Conservation (phyloP, 495 filamentous ascomycete genomes). For the Cercophora sp. region DNA sequence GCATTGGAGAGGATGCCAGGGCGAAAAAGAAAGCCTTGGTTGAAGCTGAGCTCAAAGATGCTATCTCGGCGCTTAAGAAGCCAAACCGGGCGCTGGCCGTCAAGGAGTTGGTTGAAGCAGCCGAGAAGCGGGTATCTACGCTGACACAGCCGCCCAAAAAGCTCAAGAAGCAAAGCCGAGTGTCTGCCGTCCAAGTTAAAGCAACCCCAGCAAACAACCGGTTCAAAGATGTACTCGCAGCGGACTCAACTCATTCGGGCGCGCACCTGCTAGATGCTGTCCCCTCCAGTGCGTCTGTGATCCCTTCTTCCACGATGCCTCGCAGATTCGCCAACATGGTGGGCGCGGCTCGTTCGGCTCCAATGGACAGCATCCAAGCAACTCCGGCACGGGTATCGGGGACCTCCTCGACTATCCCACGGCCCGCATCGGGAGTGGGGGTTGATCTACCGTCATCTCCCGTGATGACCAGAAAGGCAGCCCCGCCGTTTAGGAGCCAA, state of each 20-base stretch:
- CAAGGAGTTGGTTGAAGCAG: conserved; percentile 65
- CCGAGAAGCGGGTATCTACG: conserved; percentile 53
- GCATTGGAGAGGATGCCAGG: conserved; percentile 51
- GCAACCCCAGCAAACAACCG: conserved; percentile 67
- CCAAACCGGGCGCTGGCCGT: conserved; percentile 79
- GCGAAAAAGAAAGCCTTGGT: conserved; percentile 69
- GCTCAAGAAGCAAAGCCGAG: conserved; percentile 62
- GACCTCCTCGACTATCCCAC: background rate
- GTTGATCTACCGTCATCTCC: conserved; percentile 37
- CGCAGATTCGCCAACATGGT: conserved; percentile 31
- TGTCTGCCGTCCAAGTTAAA: conserved; percentile 64
- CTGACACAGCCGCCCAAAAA: conserved; percentile 45
- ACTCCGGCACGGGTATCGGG: conserved; percentile 24
- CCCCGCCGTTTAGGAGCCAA: too few species aligned
- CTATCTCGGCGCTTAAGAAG: conserved; percentile 77
- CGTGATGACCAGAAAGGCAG: conserved; percentile 48
- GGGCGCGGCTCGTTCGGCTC: background rate
- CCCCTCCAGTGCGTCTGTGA: conserved; percentile 28
- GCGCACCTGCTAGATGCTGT: conserved; percentile 8
- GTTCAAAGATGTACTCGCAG: conserved; percentile 41
- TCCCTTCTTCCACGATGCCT: conserved; percentile 36
- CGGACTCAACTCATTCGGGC: conserved; percentile 13
- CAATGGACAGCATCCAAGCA: conserved; percentile 19
- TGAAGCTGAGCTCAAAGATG: conserved; percentile 76
- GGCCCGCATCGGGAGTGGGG: too few species aligned